A percentile compares a stretch with the other conserved stretches of the same genome.
These are phyloP conservation scores for Acanthamoeba divionensis DNA, from an alignment of 208 protist genomes.

Conservation along the genomic window DNA sequence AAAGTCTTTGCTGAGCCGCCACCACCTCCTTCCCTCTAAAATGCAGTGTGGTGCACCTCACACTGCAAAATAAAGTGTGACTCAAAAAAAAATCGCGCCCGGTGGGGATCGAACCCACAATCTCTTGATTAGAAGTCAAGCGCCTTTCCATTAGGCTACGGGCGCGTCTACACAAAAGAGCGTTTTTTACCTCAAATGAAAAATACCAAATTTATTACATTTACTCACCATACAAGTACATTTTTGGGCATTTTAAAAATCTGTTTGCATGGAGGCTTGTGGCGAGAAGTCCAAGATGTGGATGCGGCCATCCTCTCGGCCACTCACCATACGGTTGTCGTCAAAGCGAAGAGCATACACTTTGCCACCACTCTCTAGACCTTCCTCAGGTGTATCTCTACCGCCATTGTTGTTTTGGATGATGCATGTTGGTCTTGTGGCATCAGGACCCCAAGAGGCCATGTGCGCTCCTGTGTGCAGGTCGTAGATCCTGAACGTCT, in stretches of 20 bases:
- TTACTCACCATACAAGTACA: no score
- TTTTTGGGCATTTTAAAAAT: no score
- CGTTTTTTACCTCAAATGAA: no score
- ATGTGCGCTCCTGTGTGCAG: background rate
- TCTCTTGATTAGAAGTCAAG: no score
- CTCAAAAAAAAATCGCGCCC: no score
- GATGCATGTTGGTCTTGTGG: background rate
- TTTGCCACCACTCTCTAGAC: conserved; percentile 12
- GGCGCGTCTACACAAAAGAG: no score
- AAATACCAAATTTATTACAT: no score
- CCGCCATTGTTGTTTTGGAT: background rate
- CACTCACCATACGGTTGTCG: conserved; percentile 29
- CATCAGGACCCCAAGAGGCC: background rate
- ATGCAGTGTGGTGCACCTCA: no score
- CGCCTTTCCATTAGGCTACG: no score
- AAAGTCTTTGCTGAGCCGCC: background rate
- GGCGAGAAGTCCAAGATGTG: conserved; percentile 46
- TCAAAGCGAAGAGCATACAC: conserved; percentile 36
- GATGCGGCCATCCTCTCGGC: conserved; percentile 24
- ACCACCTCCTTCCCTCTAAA: background rate
- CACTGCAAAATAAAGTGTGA: no score
- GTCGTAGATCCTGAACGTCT: conserved; percentile 45
- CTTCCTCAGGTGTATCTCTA: background rate
- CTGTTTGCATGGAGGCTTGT: no score
- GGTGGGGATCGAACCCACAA: no score